Base-by-base conservation (phyloP, 75 land plant genomes). In the Adiantum capillusveneris region DNA sequence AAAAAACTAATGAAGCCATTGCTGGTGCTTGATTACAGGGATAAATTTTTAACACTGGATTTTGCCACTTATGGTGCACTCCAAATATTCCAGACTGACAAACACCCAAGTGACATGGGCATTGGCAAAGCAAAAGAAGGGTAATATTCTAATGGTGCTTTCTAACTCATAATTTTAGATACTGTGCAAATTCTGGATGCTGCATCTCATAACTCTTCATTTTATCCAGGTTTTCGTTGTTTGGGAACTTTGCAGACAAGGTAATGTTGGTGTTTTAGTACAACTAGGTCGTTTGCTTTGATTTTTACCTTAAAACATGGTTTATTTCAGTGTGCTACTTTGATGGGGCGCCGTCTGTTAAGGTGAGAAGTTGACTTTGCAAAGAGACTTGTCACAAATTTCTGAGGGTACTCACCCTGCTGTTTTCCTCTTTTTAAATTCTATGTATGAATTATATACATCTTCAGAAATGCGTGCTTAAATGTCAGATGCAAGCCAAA, bases 111-210 rank as follows among this genome's bases (percentile, higher is more conserved):
- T 73, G 76, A 82, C 60, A 94, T 94, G 98, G 98, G 98, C 12
- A 94, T 94, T 57, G 98, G 98, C 6, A 89, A 81, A 73, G 62
- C 90, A 53, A 94, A 94, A 69, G 98, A 94, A 89, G 98, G 98
- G 98, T 94, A 75, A 62, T 21, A 42, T n/a, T 42, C 1, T 41
- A 52, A 0, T 53, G 28, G 37, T 30, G 18, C 3, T 27, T 55
- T 53, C 11, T 46, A 34, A 5, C 9, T 34, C 37, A 34, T 34
- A 34, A 34, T 34, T 34, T 3, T 34, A 34, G 3, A 34, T n/a
- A n/a, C n/a, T n/a, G n/a, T n/a, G n/a, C n/a, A n/a, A n/a, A n/a
- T 41, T 41, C 14, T 9, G 43, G 14, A 9, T 52, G 54, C 25
- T 11, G 11, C 54, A 7, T 19, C 18, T 53, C 16, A 13, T 53